Percentiles rank a stretch among this genome's conserved stretches.
Conservation (phyloP, 345 rosid genomes). For the Turnera subulata region DNA sequence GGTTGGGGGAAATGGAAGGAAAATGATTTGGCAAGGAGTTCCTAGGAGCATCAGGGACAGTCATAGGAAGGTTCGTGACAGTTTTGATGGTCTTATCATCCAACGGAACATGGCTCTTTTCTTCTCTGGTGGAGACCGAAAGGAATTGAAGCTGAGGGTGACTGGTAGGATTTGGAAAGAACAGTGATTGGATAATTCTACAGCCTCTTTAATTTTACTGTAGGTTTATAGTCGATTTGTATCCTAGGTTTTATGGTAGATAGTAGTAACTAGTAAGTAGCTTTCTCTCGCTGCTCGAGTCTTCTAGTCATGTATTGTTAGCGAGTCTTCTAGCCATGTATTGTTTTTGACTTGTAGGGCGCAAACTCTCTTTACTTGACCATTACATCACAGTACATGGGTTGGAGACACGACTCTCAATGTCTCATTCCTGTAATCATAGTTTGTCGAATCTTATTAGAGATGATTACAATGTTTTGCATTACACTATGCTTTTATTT, state of each 20-base stretch:
- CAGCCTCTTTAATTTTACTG: too few relatives aligned
- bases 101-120: slow-evolving; percentile 79
- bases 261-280: slow-evolving; percentile 12
- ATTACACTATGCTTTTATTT: too few relatives aligned
- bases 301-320: slow-evolving; percentile 15
- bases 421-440: too few relatives aligned
- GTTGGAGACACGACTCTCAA: slow-evolving; percentile 19
- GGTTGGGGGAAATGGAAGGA: slow-evolving; percentile 83
- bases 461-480: too few relatives aligned
- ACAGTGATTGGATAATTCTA: slow-evolving; percentile 29
- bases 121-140: slow-evolving; percentile 77
- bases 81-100: slow-evolving; percentile 76
- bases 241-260: too few relatives aligned
- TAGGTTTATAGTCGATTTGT: too few relatives aligned
- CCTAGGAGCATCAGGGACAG: slow-evolving; percentile 79
- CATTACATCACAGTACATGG: slow-evolving; percentile 31
- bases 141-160: slow-evolving; percentile 74
- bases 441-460: too few relatives aligned
- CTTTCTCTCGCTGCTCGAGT: slow-evolving; percentile 13
- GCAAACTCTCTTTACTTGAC: slow-evolving; percentile 60
- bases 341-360: slow-evolving; percentile 25
- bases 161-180: slow-evolving; percentile 88
- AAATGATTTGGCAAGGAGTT: slow-evolving; percentile 74
- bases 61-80: slow-evolving; percentile 74
- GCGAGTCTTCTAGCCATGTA: slow-evolving; percentile 20